Conservation (phyloP, 2,329 filamentous ascomycete species). For the Aspergillus sp. region DNA sequence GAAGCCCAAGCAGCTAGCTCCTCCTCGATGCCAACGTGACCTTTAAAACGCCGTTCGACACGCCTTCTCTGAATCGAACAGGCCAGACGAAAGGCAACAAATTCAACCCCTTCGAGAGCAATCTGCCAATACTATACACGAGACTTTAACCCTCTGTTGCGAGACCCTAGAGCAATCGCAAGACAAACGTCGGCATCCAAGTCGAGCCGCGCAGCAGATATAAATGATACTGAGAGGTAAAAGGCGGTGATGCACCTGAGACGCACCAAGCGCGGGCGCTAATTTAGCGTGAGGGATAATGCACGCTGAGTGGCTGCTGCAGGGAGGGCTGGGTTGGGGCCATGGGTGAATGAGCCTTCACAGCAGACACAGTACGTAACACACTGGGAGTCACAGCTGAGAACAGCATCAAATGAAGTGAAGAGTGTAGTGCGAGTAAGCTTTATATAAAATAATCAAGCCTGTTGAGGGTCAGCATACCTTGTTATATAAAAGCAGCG, state of each 20-base stretch:
- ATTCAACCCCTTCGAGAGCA: too few relatives aligned
- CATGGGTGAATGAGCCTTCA: neutral
- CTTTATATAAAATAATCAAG: too few relatives aligned
- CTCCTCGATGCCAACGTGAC: too few relatives aligned
- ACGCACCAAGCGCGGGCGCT: slow-evolving; percentile 1
- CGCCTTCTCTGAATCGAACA: too few relatives aligned
- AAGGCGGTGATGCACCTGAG: neutral
- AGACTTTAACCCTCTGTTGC: neutral
- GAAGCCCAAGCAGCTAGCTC: too few relatives aligned
- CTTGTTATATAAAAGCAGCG: too few relatives aligned
- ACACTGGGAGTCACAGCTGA: neutral
- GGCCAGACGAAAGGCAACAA: too few relatives aligned
- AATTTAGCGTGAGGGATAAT: slow-evolving; percentile 1
- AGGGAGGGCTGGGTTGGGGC: neutral
- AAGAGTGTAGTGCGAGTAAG: too few relatives aligned
- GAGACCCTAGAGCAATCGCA: neutral
- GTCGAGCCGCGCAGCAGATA: neutral
- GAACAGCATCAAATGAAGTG: too few relatives aligned
- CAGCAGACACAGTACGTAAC: neutral
- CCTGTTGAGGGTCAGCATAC: too few relatives aligned
- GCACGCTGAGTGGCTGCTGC: neutral
- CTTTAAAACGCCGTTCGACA: too few relatives aligned
- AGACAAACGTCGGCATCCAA: neutral
- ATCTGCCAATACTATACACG: too few relatives aligned
- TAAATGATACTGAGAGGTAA: neutral